These are phyloP conservation scores for Metarhizium humberi DNA, from an alignment of 2,329 filamentous ascomycete genomes.

Conservation along the genomic window DNA sequence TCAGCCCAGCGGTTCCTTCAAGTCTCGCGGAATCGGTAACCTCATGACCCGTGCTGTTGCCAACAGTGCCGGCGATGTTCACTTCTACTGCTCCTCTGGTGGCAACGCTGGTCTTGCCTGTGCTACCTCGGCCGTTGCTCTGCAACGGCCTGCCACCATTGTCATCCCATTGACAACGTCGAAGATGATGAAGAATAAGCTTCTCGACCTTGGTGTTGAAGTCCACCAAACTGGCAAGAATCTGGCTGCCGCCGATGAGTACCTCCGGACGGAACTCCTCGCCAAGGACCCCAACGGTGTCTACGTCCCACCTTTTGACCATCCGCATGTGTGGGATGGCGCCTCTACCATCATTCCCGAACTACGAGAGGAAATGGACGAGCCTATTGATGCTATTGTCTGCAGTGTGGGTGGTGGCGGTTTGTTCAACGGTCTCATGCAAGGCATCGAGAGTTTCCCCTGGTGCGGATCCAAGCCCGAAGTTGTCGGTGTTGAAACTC, in stretches of 20 bases:
- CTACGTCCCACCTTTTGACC: conserved; percentile 63
- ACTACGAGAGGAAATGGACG: conserved; percentile 29
- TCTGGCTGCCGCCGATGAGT: conserved; percentile 61
- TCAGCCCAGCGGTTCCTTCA: conserved; percentile 80
- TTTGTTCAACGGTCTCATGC: conserved; percentile 65
- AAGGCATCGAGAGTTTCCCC: conserved; percentile 48
- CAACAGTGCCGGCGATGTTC: conserved; percentile 28
- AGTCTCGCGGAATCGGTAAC: conserved; percentile 68
- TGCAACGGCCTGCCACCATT: conserved; percentile 61
- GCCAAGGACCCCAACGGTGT: conserved; percentile 41
- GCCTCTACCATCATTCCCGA: conserved; percentile 49
- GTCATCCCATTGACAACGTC: conserved; percentile 61
- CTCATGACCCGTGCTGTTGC: conserved; percentile 43
- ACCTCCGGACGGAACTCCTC: conserved; percentile 51
- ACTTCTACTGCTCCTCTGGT: conserved; percentile 74
- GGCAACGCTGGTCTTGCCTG: conserved; percentile 82
- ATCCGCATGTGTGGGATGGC: conserved; percentile 59
- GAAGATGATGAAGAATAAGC: conserved; percentile 60
- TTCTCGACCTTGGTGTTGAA: conserved; percentile 57
- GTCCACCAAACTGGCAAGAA: conserved; percentile 60
- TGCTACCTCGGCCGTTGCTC: conserved; percentile 58
- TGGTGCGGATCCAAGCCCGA: conserved; percentile 28
- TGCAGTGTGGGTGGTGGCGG: conserved; percentile 78
- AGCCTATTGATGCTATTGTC: conserved; percentile 57
- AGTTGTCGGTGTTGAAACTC: conserved; percentile 68